Conservation (phyloP, 208 protist genomes). For the Strigomonas culicis region DNA sequence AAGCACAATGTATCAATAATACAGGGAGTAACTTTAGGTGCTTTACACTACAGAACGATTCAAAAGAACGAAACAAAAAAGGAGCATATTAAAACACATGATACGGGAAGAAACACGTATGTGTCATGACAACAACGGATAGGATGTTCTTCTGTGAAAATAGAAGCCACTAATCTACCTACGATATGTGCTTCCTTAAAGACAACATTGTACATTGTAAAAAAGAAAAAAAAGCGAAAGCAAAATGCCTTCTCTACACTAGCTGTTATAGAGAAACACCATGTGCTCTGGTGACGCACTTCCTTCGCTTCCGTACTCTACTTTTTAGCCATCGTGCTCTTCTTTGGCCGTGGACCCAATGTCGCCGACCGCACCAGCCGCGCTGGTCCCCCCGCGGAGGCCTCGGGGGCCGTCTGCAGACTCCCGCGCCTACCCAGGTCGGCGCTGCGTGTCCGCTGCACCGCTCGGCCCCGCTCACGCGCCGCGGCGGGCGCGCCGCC, state of each 20-base stretch:
- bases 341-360: neutral
- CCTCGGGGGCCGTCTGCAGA: constrained; percentile 13
- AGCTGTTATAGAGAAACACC: too few relatives aligned
- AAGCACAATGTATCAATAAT: too few relatives aligned
- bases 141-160: too few relatives aligned
- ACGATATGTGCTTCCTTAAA: too few relatives aligned
- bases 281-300: too few relatives aligned
- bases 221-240: too few relatives aligned
- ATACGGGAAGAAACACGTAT: neutral
- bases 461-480: neutral
- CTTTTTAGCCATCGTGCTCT: neutral
- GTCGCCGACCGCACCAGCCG: neutral
- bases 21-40: too few relatives aligned
- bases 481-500: too few relatives aligned
- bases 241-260: too few relatives aligned
- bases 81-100: neutral
- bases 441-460: neutral
- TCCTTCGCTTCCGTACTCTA: too few relatives aligned
- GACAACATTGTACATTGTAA: too few relatives aligned
- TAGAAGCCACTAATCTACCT: too few relatives aligned
- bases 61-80: neutral
- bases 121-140: neutral
- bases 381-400: neutral
- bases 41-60: neutral
- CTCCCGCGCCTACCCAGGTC: neutral